These are phyloP conservation scores for Phalaenopsis hybrid DNA, from an alignment of 116 monocot species.

Conservation along the genomic window DNA sequence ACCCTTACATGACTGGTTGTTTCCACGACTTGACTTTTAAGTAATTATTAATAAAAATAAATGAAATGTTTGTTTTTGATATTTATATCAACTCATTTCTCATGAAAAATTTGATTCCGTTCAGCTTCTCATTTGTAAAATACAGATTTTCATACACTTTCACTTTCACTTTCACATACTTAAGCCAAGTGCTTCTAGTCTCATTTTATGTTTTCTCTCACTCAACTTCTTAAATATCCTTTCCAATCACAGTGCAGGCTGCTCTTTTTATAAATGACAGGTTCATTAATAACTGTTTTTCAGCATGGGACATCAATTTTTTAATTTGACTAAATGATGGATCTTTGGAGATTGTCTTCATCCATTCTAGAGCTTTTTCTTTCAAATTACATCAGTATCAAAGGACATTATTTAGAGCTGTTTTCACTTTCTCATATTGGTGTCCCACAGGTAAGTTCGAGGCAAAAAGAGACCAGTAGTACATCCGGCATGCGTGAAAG, in stretches of 20 bases:
- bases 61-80: neutral
- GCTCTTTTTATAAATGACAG: neutral
- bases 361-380: neutral
- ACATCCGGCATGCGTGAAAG: conserved; percentile 87
- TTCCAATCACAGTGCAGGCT: neutral
- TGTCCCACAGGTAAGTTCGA: conserved; percentile 72
- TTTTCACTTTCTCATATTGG: neutral
- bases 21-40: neutral
- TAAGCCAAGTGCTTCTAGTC: neutral
- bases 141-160: neutral
- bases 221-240: neutral
- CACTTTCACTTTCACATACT: neutral
- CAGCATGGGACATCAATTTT: neutral
- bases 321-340: neutral
- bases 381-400: neutral
- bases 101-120: neutral
- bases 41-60: neutral
- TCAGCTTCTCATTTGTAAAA: neutral
- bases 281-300: neutral
- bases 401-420: neutral
- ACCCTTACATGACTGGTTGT: neutral
- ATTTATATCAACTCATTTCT: neutral
- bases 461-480: conserved; percentile 96
- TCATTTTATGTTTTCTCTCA: too few relatives aligned
- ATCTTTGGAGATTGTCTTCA: neutral